Evolutionary conservation across 192 early-diverging fungal genomes (phyloP).

Genomic region (Gryganskiella cystojenkinii): DNA sequence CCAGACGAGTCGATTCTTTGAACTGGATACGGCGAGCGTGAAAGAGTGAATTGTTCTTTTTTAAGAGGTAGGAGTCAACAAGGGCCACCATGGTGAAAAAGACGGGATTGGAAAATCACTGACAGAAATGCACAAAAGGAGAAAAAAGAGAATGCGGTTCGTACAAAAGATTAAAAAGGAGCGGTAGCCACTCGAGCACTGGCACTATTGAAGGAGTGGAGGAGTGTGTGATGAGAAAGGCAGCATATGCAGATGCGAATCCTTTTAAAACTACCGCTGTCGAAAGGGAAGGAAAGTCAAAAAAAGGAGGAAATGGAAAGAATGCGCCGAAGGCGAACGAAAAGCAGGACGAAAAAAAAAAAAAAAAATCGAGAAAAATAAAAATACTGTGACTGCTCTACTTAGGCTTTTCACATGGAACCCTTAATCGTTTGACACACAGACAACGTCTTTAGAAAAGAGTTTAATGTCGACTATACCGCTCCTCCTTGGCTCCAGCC

Average conservation of each 20-base stretch:
- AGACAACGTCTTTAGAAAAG: too few relatives aligned
- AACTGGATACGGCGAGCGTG: conserved; percentile 71
- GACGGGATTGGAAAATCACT: too few relatives aligned
- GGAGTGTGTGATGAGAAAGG: too few relatives aligned
- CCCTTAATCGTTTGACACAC: neutral
- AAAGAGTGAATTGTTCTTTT: conserved; percentile 38
- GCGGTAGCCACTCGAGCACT: too few relatives aligned
- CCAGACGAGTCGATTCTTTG: conserved; percentile 63
- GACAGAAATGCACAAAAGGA: too few relatives aligned
- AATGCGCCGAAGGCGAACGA: neutral
- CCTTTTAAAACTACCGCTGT: too few relatives aligned
- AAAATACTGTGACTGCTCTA: neutral
- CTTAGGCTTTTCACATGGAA: neutral
- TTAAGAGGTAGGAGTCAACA: conserved; percentile 36
- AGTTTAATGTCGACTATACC: neutral
- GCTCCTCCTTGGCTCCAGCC: conserved; percentile 33
- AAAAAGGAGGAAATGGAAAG: neutral
- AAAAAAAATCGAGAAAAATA: neutral
- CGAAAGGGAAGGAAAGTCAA: neutral
- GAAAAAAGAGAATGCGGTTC: too few relatives aligned
- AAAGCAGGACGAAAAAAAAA: neutral
- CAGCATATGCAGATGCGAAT: too few relatives aligned
- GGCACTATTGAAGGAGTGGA: too few relatives aligned
- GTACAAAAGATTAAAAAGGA: too few relatives aligned
- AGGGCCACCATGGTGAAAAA: conserved; percentile 15